phyloP scores from a whole-genome alignment of 768 basidiomycete genomes.

The Kwoniella dendrophila region DNA sequence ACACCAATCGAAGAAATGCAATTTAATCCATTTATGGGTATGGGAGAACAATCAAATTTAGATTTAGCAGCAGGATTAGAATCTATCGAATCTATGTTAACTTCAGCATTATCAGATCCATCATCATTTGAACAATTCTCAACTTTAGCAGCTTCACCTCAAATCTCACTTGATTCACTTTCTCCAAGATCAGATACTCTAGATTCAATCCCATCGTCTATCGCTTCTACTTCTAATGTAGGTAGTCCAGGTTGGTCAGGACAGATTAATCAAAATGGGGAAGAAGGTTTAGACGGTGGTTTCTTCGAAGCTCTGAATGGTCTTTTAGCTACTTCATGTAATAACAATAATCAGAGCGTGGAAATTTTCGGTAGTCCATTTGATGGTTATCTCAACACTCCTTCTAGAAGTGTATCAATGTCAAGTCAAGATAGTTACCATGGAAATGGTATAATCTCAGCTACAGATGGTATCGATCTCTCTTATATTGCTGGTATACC shows the following conservation, averaged over 20 bases:
- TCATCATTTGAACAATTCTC: constrained; percentile 17
- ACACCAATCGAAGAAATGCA: not conserved
- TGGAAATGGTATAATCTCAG: not conserved
- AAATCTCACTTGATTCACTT: constrained; percentile 4
- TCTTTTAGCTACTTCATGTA: constrained; percentile 4
- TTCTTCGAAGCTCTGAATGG: constrained; percentile 17
- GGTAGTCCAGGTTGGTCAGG: constrained; percentile 3
- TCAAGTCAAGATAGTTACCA: not conserved
- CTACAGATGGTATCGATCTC: not conserved
- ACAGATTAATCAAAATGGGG: not conserved
- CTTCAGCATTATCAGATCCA: constrained; percentile 13
- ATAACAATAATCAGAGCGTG: not conserved
- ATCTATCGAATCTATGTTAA: constrained; percentile 17
- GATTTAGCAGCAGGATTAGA: constrained; percentile 2
- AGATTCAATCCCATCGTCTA: constrained; percentile 5
- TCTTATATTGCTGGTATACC: constrained; percentile 18
- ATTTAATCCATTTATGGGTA: not conserved
- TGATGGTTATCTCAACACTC: not conserved
- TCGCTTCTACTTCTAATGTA: not conserved
- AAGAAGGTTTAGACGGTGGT: not conserved
- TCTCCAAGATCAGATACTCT: constrained; percentile 4
- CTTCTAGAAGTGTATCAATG: not conserved
- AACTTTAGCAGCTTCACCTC: constrained; percentile 19
- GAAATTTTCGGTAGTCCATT: not conserved
- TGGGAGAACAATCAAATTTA: not conserved